phyloP scores from a whole-genome alignment of 805 yeast species.

The Kodamaea lidongshanica region DNA sequence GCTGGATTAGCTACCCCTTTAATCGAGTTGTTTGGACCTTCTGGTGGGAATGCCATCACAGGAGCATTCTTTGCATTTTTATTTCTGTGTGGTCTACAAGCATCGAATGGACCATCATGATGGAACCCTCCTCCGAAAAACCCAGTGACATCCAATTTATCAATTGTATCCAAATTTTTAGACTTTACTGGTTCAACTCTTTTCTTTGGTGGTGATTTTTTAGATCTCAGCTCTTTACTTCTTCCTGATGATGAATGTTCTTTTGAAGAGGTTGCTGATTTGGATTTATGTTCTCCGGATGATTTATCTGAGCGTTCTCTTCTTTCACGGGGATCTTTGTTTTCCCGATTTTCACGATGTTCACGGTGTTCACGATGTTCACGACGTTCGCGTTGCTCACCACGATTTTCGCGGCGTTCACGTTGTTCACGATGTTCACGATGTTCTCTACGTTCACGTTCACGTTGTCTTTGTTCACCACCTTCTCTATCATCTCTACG shows the following conservation, averaged over 20 bases:
- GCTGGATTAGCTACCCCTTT: slow-evolving; percentile 54
- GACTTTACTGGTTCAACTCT: slow-evolving; percentile 45
- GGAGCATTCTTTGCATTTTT: slow-evolving; percentile 74
- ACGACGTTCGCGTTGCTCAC: slow-evolving; percentile 11
- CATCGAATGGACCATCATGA: slow-evolving; percentile 99
- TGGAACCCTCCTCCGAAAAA: slow-evolving; percentile 91
- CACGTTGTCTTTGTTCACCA: slow-evolving; percentile 11
- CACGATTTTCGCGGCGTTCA: slow-evolving; percentile 14
- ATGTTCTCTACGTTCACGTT: slow-evolving; percentile 5
- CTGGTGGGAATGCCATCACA: slow-evolving; percentile 89
- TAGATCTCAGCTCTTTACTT: slow-evolving; percentile 10
- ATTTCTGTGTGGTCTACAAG: slow-evolving; percentile 95
- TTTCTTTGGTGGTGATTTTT: slow-evolving; percentile 36
- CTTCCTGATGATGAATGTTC: slow-evolving; percentile 11
- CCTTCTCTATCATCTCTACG: slow-evolving; percentile 14
- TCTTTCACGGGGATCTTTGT: slow-evolving; percentile 7
- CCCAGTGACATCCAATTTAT: slow-evolving; percentile 92
- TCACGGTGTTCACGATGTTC: too few relatives aligned
- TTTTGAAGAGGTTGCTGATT: slow-evolving; percentile 8
- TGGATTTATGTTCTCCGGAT: slow-evolving; percentile 10
- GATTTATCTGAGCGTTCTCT: slow-evolving; percentile 6
- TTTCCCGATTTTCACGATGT: slow-evolving; percentile 14
- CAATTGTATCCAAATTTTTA: slow-evolving; percentile 85
- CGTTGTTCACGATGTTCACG: slow-evolving; percentile 11
- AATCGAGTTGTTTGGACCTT: slow-evolving; percentile 88